phyloP scores from a whole-genome alignment of 768 basidiomycete genomes.

The Rhodocollybia butyracea region DNA sequence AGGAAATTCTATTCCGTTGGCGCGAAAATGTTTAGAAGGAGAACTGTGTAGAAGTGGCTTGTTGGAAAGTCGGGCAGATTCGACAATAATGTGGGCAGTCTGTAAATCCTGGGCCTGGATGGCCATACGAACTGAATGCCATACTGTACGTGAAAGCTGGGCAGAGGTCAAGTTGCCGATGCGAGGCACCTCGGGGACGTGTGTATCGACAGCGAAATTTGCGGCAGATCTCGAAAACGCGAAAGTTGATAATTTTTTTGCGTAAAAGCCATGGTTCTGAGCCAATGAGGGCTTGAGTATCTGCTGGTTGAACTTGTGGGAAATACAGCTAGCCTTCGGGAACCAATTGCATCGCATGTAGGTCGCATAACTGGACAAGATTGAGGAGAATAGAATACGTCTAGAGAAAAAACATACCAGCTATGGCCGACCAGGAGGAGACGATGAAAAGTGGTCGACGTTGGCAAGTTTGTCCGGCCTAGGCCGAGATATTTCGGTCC shows the following conservation, averaged over 20 bases:
- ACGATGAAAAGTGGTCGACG: no score
- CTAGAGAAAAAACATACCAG: not conserved
- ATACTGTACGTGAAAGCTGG: not conserved
- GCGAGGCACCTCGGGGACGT: not conserved
- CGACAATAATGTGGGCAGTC: constrained; percentile 1
- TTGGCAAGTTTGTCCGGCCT: no score
- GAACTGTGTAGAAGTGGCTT: constrained; percentile 2
- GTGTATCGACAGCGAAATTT: not conserved
- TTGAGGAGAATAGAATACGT: not conserved
- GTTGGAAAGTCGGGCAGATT: constrained; percentile 6
- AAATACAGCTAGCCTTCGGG: constrained; percentile 8
- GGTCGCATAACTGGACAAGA: constrained; percentile 1
- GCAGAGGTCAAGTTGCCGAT: not conserved
- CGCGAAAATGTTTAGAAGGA: not conserved
- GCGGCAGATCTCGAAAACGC: not conserved
- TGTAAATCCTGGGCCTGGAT: not conserved
- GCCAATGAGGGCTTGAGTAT: not conserved
- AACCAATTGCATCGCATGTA: constrained; percentile 12
- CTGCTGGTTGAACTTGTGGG: not conserved
- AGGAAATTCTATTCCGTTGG: constrained; percentile 40
- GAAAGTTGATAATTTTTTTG: not conserved
- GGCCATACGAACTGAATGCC: constrained; percentile 2
- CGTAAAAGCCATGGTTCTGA: not conserved
- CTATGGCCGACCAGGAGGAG: not conserved
- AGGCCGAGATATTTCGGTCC: no score